Conservation (phyloP, 441 rosid genomes). For the Euphorbia corollata region DNA sequence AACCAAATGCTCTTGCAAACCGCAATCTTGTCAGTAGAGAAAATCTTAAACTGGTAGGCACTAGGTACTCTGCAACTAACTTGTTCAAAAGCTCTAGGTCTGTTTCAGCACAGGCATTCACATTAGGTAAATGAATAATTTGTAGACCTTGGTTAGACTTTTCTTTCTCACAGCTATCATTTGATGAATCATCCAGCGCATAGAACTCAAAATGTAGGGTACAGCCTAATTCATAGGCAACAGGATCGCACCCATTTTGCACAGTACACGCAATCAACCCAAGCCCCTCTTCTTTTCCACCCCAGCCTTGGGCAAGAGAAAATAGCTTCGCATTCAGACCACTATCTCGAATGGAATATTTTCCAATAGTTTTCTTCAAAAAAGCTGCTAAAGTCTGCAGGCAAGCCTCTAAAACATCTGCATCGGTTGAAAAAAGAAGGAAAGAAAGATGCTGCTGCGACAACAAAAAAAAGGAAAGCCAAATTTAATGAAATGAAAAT, state of each 20-base stretch:
- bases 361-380: conserved; percentile 76
- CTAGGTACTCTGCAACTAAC: conserved; percentile 63
- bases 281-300: conserved; percentile 97
- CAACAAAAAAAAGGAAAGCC: conserved; percentile 22
- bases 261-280: conserved; percentile 78
- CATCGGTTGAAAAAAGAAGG: conserved; percentile 91
- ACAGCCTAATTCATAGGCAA: conserved; percentile 76
- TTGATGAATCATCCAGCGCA: conserved; percentile 39
- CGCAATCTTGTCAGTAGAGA: conserved; percentile 76
- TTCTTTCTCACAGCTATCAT: conserved; percentile 31
- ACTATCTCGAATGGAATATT: conserved; percentile 70
- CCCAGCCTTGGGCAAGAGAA: conserved; percentile 99
- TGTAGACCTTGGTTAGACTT: conserved; percentile 55
- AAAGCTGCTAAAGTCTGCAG: conserved; percentile 84
- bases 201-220: conserved; percentile 97
- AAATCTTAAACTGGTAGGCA: conserved; percentile 78
- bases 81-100: conserved; percentile 78
- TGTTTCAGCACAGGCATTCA: conserved; percentile 42
- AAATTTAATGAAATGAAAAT: conserved; percentile 9
- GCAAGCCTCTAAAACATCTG: conserved; percentile 92
- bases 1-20: conserved; percentile 84
- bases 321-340: conserved; percentile 72
- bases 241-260: conserved; percentile 54
- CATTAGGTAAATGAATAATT: conserved; percentile 65
- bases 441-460: conserved; percentile 94